Evolutionary conservation across 2,329 filamentous ascomycete genomes (phyloP), one percentile per base, ranked within the genome.

Genomic region (Fusarium verrucosum): DNA sequence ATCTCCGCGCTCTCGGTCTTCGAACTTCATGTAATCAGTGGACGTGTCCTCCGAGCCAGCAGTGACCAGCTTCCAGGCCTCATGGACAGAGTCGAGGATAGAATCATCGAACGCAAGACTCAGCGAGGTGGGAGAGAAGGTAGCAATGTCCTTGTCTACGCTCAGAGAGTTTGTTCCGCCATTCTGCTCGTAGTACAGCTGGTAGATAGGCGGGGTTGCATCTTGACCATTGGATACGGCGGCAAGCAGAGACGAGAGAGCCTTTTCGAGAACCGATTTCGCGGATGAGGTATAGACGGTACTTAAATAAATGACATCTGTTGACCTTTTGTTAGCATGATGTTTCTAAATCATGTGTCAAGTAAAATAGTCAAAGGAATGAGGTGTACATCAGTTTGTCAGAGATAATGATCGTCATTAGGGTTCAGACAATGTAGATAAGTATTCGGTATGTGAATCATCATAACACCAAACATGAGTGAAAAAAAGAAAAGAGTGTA

Each of bases 361-460:
- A 36, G 42, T 50, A 25, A 45, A 43, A 44, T 35, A 54, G 25
- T 47, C 56, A 45, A 65, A 44, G 26, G 36, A 63, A 50, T 62
- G 28, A 40, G 54, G 66, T 74, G 79, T 80, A 82, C 80, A 87
- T 96, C 92, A 96, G 92, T 81, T 89, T 92, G 89, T 94, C 89
- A 94, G 90, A 93, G 87, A 86, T 83, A 83, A 83, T 63, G 85
- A 85, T 95, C 93, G 88, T 96, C 94, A 96, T 81, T 85, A 85
- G 78, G 81, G 81, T 90, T 96, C 94, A 94, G 94, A 91, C 93
- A 98, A 98, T 97, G 94, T 98, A 97, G 94, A 97, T 98, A 98
- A 98, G 94, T 94, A 92, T 95, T 96, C 85, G 79, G 83, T 83
- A 80, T 78, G 80, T 58, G 85, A 79, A 84, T 97, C 94, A 98